phyloP scores from a whole-genome alignment of 2,329 filamentous ascomycete genomes.

The Venturia asperata region DNA sequence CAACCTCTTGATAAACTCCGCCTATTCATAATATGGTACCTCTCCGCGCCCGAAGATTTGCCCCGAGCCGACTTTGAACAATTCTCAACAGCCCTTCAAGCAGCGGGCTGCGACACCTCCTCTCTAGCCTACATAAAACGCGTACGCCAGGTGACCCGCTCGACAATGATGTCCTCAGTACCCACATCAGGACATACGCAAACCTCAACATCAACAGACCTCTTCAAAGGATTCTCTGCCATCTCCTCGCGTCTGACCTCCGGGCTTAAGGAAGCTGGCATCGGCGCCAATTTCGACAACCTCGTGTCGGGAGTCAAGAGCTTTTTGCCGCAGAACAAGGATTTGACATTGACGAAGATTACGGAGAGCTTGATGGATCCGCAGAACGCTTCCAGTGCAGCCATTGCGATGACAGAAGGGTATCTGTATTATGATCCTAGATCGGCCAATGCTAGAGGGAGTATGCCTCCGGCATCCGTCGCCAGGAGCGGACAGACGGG shows the following conservation, averaged over 20 bases:
- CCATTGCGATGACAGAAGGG: slow-evolving; percentile 91
- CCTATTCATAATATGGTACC: slow-evolving; percentile 84
- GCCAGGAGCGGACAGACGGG: slow-evolving; percentile 5
- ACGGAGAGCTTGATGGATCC: slow-evolving; percentile 98
- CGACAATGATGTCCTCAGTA: slow-evolving; percentile 94
- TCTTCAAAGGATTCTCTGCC: slow-evolving; percentile 89
- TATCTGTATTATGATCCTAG: slow-evolving; percentile 97
- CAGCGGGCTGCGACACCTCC: slow-evolving; percentile 66
- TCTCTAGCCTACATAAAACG: slow-evolving; percentile 80
- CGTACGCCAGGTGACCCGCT: slow-evolving; percentile 88
- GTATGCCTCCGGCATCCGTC: slow-evolving; percentile 64
- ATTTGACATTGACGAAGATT: slow-evolving; percentile 94
- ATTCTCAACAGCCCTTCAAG: slow-evolving; percentile 76
- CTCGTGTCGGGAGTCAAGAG: slow-evolving; percentile 96
- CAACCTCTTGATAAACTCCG: slow-evolving; percentile 83
- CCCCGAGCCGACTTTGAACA: slow-evolving; percentile 73
- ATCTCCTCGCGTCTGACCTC: slow-evolving; percentile 89
- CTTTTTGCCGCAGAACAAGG: slow-evolving; percentile 91
- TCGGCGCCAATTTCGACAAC: slow-evolving; percentile 82
- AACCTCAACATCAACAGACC: slow-evolving; percentile 59
- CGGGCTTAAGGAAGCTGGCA: slow-evolving; percentile 84
- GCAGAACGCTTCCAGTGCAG: slow-evolving; percentile 76
- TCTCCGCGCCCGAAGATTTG: slow-evolving; percentile 87
- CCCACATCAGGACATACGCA: slow-evolving; percentile 54
- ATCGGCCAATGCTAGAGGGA: slow-evolving; percentile 85